Conservation (phyloP, 2,329 filamentous ascomycete species). For the Xylariomycetidae sp. region DNA sequence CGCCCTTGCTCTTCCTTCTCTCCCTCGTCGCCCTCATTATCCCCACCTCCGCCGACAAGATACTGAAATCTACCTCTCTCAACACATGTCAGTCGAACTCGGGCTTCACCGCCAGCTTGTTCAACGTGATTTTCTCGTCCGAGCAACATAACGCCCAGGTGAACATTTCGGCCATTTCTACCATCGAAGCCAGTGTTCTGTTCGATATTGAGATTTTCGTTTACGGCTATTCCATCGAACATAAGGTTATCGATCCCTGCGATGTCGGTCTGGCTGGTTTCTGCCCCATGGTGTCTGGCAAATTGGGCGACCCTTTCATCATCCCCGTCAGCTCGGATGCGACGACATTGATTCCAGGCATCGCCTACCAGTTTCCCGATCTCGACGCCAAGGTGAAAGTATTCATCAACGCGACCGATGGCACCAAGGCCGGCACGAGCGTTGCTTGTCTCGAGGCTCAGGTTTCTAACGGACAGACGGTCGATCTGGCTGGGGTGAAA, state of each 20-base stretch:
- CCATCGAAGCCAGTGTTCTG: constrained; percentile 66
- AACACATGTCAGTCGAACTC: constrained; percentile 71
- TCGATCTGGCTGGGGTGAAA: constrained; percentile 80
- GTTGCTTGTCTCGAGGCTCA: constrained; percentile 84
- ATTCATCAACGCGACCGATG: constrained; percentile 67
- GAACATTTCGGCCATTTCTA: constrained; percentile 66
- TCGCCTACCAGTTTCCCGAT: constrained; percentile 86
- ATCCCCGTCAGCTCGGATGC: constrained; percentile 50
- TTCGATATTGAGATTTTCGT: constrained; percentile 65
- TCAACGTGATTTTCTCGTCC: constrained; percentile 68
- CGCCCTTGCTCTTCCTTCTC: constrained; percentile 8
- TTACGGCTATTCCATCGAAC: constrained; percentile 65
- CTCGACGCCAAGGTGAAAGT: constrained; percentile 80
- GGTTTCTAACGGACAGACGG: constrained; percentile 87
- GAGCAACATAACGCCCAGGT: constrained; percentile 58
- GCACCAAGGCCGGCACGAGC: constrained; percentile 42
- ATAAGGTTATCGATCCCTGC: constrained; percentile 64
- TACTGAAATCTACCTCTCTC: constrained; percentile 49
- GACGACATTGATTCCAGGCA: constrained; percentile 64
- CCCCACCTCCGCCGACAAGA: constrained; percentile 16
- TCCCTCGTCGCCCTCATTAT: constrained; percentile 18
- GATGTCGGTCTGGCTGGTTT: constrained; percentile 56
- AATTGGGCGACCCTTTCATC: constrained; percentile 49
- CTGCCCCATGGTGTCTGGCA: constrained; percentile 75
- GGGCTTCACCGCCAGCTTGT: constrained; percentile 71